Percentiles rank a stretch among this genome's conserved stretches.
Evolutionary conservation across 2,329 filamentous ascomycete genomes (phyloP).

Genomic region (Phoma sp.): DNA sequence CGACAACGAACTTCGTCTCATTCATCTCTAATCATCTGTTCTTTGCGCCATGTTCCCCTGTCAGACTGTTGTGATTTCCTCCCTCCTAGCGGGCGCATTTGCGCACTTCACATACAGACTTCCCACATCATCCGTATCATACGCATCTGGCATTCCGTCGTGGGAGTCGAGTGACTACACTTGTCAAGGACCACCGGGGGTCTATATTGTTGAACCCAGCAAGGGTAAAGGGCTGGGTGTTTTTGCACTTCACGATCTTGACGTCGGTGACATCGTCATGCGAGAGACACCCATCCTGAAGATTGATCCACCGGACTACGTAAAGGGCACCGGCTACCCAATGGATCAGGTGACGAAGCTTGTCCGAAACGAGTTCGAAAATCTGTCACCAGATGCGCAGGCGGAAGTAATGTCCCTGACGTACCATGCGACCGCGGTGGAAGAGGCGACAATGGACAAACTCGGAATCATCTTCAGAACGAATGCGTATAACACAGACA

Average conservation of each 20-base stretch:
- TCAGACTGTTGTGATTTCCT: neutral
- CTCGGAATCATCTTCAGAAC: constrained; percentile 45
- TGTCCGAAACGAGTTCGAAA: constrained; percentile 34
- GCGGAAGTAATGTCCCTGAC: constrained; percentile 39
- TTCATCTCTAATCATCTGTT: neutral
- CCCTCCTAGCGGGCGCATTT: neutral
- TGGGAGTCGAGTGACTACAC: constrained; percentile 26
- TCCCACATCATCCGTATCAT: constrained; percentile 12
- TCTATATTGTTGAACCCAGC: constrained; percentile 41
- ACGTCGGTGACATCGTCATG: constrained; percentile 50
- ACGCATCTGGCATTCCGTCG: constrained; percentile 16
- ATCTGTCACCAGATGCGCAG: constrained; percentile 28
- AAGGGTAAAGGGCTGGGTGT: constrained; percentile 54
- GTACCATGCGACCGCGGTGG: constrained; percentile 28
- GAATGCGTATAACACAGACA: constrained; percentile 46
- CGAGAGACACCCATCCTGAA: constrained; percentile 50
- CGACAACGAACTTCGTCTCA: neutral
- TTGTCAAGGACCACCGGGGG: constrained; percentile 34
- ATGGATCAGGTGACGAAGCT: constrained; percentile 31
- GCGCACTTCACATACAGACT: constrained; percentile 20
- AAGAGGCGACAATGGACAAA: constrained; percentile 29
- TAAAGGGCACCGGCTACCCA: constrained; percentile 37
- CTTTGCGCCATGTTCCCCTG: neutral
- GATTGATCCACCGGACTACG: constrained; percentile 37
- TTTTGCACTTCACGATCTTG: constrained; percentile 49